Evolutionary conservation across 2,329 filamentous ascomycete species (phyloP).

Genomic region (Alternaria ventricosa): DNA sequence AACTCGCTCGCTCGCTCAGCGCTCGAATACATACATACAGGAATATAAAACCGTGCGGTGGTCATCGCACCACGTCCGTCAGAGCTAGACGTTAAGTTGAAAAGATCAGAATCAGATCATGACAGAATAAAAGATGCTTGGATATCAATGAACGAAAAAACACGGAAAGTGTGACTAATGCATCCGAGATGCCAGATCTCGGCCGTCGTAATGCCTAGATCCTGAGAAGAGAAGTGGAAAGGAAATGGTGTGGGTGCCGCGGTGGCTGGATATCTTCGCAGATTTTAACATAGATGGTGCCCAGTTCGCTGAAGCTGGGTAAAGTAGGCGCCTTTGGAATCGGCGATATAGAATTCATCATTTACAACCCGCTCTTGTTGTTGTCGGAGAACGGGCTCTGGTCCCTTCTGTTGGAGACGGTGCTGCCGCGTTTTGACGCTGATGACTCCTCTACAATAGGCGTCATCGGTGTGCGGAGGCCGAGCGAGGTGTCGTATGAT

Average conservation of each 20-base stretch:
- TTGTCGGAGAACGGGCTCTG: constrained; percentile 46
- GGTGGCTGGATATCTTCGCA: constrained; percentile 7
- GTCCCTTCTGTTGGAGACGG: constrained; percentile 34
- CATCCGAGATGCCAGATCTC: constrained; percentile 17
- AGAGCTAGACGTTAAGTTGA: constrained; percentile 4
- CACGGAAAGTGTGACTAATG: background rate
- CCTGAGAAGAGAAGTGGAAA: constrained; percentile 6
- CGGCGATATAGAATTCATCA: background rate
- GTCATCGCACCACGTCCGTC: constrained; percentile 7
- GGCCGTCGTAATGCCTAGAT: background rate
- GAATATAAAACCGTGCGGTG: constrained; percentile 5
- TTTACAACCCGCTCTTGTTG: constrained; percentile 37
- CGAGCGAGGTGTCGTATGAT: constrained; percentile 36
- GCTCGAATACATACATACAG: constrained; percentile 10
- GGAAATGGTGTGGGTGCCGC: constrained; percentile 7
- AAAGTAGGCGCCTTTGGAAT: background rate
- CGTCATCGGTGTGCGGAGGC: constrained; percentile 46
- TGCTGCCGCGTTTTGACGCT: constrained; percentile 45
- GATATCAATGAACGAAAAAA: constrained; percentile 6
- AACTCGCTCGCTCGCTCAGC: background rate
- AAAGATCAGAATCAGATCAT: background rate
- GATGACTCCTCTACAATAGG: constrained; percentile 57
- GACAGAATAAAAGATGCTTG: constrained; percentile 3
- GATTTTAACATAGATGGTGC: background rate
- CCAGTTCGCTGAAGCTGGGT: background rate